Evolutionary conservation across 2,329 filamentous ascomycete species (phyloP).

Genomic region (Talaromyces sp.): DNA sequence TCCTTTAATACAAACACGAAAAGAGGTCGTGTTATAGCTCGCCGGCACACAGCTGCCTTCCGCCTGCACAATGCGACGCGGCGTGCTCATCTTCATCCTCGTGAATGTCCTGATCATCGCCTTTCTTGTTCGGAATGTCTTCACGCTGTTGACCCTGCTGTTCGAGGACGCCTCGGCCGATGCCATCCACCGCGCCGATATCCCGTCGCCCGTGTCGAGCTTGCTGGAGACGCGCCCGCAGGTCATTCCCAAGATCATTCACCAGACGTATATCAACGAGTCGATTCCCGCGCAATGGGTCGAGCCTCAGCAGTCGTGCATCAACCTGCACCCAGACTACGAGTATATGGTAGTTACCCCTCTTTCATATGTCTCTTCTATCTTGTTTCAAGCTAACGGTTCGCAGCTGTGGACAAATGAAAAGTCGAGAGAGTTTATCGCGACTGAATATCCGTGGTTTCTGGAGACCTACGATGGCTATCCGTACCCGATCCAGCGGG

Average conservation of each 20-base stretch:
- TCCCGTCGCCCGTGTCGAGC: constrained; percentile 60
- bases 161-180: constrained; percentile 63
- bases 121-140: constrained; percentile 62
- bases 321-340: constrained; percentile 63
- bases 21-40: background rate
- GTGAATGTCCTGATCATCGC: constrained; percentile 60
- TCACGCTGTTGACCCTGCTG: constrained; percentile 65
- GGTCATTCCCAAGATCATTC: constrained; percentile 70
- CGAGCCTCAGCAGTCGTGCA: constrained; percentile 60
- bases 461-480: constrained; percentile 69
- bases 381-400: constrained; percentile 17
- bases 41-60: background rate
- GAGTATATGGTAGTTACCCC: constrained; percentile 60
- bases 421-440: constrained; percentile 65
- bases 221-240: constrained; percentile 53
- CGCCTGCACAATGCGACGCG: constrained; percentile 50
- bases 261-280: constrained; percentile 70
- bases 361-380: background rate
- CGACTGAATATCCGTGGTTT: constrained; percentile 71
- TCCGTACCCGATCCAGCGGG: constrained; percentile 68
- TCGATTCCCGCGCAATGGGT: constrained; percentile 64
- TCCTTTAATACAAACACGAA: background rate
- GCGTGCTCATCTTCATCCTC: constrained; percentile 58
- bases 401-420: constrained; percentile 70
- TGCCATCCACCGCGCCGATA: constrained; percentile 61